Base-by-base conservation (phyloP, 2,329 filamentous ascomycete genomes). In the Cadophora sp. region DNA sequence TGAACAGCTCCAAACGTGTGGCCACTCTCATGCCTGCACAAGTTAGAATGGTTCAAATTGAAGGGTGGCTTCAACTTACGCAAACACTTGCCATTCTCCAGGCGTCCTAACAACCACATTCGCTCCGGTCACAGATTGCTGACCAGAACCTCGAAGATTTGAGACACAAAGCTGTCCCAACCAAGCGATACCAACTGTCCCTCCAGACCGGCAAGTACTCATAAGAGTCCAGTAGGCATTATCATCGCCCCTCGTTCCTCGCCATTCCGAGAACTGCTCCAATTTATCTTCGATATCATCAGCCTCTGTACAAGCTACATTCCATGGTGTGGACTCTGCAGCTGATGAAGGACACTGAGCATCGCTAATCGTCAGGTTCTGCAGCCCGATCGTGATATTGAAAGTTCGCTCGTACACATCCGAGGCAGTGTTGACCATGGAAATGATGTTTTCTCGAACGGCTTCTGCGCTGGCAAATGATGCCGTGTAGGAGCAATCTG, bases 1-100 rank as follows among this genome's bases (percentile, higher is more conserved):
- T 98, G 95, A 8, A 97, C 93, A 8, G 94, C 94, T 51, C 94
- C 94, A 78, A 97, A 97, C 0, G 93, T 97, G 79, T 97, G 94
- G 1, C 93, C 94, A 1, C 90, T 89, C 80, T 97, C 94, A 78
- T 97, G 94, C 24, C 64, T 66, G 22, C 6, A 6, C 16, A 19
- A 12, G 24, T 55, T 16, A 66, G 64, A 29, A 37, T 46, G 14
- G 0, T 16, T 34, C 16, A 50, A 16, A 31, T 19, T 14, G 8
- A 9, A 40, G n/a, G 31, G 26, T 11, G 26, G 8, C 27, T 6
- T 19, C 8, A 16, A 62, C 64, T 62, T 66, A 66, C 64, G 94
- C 94, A 79, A 97, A 93, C 64, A 97, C 91, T 79, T 97, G 93
- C 94, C 94, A 97, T 77, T 97, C 93, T 7, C 88, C 90, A 22